Base-by-base conservation (phyloP, 1,139 yeast species). In the Yamadazyma diospyri region DNA sequence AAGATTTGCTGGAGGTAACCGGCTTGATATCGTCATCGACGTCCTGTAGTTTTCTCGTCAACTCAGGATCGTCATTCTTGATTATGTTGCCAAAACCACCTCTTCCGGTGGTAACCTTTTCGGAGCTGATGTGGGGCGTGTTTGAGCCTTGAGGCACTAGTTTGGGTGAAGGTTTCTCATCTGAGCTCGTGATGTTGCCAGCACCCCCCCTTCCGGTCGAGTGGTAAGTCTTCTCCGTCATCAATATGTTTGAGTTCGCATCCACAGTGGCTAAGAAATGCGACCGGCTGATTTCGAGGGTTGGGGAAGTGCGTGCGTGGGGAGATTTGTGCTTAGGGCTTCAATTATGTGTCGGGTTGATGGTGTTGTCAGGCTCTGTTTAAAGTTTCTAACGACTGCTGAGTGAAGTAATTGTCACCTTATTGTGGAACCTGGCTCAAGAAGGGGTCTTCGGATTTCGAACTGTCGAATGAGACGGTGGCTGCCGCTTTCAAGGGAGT, bases 171-270 rank as follows among this genome's bases (percentile, higher is more conserved):
- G 79, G 77, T 1, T 64, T 45, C 6, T 17, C 25, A n/a, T 25
- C 21, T 16, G 22, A 22, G 9, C 24, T 27, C 4, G 27, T 25
- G 37, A 83, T 77, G 51, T 83, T 83, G 6, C 92, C 92, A 1
- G 85, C 84, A 4, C 94, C 92, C 8, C 94, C 94, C 42, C 94
- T 69, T 8, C 92, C 92, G 0, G 87, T 80, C n/a, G 83, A 75
- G 44, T 69, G 65, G 42, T 59, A 63, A n/a, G n/a, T n/a, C 31
- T 70, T 70, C 25, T 58, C 55, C 11, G 38, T 16, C 38, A 33
- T 40, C 9, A 9, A n/a, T n/a, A n/a, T n/a, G n/a, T n/a, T n/a
- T n/a, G n/a, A n/a, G 22, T 21, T 31, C 22, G 29, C 30, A 28
- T 26, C 27, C 25, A 20, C 24, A 15, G n/a, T n/a, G n/a, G n/a